Percentiles rank a stretch among this genome's conserved stretches.
Evolutionary conservation across 2,329 filamentous ascomycete species (phyloP).

Genomic region (Zymoseptoria tritici): DNA sequence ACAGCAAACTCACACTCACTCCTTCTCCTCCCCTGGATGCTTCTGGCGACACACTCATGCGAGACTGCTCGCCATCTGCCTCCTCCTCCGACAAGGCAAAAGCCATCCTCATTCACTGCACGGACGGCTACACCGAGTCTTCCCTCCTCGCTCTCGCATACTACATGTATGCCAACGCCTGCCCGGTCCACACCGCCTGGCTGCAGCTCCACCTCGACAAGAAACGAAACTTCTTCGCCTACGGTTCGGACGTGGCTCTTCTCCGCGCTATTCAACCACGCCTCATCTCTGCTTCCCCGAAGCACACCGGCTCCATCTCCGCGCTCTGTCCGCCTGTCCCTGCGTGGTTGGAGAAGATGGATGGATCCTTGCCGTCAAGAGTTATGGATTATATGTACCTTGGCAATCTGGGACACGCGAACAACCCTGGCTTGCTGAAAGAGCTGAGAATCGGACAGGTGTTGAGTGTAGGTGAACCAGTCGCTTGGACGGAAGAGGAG

Average conservation of each 20-base stretch:
- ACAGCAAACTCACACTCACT: constrained; percentile 35
- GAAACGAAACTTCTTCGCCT: constrained; percentile 90
- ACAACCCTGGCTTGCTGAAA: constrained; percentile 76
- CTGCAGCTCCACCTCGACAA: constrained; percentile 72
- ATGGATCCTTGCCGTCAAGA: constrained; percentile 84
- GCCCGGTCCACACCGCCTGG: constrained; percentile 78
- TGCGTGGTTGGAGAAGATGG: constrained; percentile 72
- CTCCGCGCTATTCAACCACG: constrained; percentile 69
- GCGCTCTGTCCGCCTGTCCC: constrained; percentile 55
- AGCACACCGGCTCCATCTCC: constrained; percentile 40
- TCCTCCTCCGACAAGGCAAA: constrained; percentile 26
- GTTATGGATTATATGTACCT: constrained; percentile 93
- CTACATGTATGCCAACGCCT: constrained; percentile 82
- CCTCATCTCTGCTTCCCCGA: constrained; percentile 64
- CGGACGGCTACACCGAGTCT: constrained; percentile 92
- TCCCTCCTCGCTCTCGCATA: constrained; percentile 85
- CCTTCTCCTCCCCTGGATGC: constrained; percentile 33
- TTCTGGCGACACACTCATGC: constrained; percentile 53
- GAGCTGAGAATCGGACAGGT: constrained; percentile 79
- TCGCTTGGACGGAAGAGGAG: constrained; percentile 69
- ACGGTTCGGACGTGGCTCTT: constrained; percentile 79
- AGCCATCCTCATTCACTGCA: constrained; percentile 83
- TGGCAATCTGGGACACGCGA: constrained; percentile 86
- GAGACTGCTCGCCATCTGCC: constrained; percentile 1
- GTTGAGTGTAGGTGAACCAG: constrained; percentile 82